Evolutionary conservation across 2,329 filamentous ascomycete genomes (phyloP).

Genomic region (Aspergillus sojae): DNA sequence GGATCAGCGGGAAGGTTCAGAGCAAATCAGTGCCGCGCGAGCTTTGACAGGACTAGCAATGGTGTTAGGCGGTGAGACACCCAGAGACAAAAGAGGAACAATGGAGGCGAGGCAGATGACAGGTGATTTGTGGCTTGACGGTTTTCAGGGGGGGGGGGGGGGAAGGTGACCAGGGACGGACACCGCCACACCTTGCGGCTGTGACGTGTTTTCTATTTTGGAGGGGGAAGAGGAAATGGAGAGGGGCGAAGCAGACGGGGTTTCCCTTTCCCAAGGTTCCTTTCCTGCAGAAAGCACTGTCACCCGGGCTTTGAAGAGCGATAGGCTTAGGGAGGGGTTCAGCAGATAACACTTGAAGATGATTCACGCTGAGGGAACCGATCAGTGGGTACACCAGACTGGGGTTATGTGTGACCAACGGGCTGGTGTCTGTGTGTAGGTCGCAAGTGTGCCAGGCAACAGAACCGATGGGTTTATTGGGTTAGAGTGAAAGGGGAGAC

Average conservation of each 20-base stretch:
- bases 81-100: neutral
- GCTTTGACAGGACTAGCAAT: slow-evolving; percentile 27
- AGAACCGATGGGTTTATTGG: slow-evolving; percentile 17
- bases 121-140: slow-evolving; percentile 15
- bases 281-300: slow-evolving; percentile 21
- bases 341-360: slow-evolving; percentile 15
- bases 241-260: slow-evolving; percentile 4
- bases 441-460: slow-evolving; percentile 3
- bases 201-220: neutral
- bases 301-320: neutral
- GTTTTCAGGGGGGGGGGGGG: neutral
- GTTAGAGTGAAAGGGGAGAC: slow-evolving; percentile 8
- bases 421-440: slow-evolving; percentile 17
- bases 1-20: slow-evolving; percentile 33
- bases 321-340: slow-evolving; percentile 1
- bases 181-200: slow-evolving; percentile 21
- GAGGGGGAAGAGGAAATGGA: neutral
- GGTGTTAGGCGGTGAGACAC: slow-evolving; percentile 27
- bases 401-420: slow-evolving; percentile 21
- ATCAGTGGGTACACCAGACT: slow-evolving; percentile 25
- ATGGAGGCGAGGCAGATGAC: slow-evolving; percentile 1
- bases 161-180: neutral
- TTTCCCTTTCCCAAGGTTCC: slow-evolving; percentile 19
- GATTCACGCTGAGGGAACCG: slow-evolving; percentile 27
- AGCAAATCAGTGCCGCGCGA: slow-evolving; percentile 29